Base-by-base conservation (phyloP, 1,139 yeast species). In the Spathaspora jeffriesii region DNA sequence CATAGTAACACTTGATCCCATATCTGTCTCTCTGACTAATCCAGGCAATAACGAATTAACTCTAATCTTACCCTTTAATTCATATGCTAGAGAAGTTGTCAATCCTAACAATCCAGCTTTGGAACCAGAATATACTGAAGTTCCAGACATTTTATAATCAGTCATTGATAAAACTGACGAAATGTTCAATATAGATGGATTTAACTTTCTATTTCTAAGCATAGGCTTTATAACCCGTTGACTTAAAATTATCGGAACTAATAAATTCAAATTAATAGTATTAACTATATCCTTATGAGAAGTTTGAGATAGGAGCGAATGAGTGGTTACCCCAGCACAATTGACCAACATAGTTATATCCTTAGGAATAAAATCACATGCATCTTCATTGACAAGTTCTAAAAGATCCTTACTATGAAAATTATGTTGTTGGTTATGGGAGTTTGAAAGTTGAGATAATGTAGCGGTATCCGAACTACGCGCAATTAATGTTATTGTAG, bases 261-360 rank as follows among this genome's bases (percentile, higher is more conserved):
- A 60, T 40, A 92, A 71, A 59, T 93, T 92, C 22, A 84, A 70
- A 38, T 74, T 73, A 36, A 90, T 63, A 7, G 91, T 71, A 2
- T 67, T 53, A 2, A 65, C 59, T 10, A 89, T 79, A 13, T 72
- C 72, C 0, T 67, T 61, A 0, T 65, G 59, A 1, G 75, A 52
- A 3, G 85, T 77, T 25, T 73, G 62, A 13, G 79, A 58, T 8
- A 88, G 65, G 17, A 91, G 65, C 0, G 78, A 67, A 36, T 78
- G 72, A 56, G 87, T 93, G 1, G 96, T 74, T 2, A 85, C 59
- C 0, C 98, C 98, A 0, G 97, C 97, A 64, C 93, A 83, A 59
- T 91, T 90, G 28, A 91, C 75, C 28, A 90, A 65, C 1, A 84
- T 76, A 31, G 79, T 73, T 5, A 71, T 60, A 3, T 56, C 60